phyloP scores from a whole-genome alignment of 306 rosid genomes.

The Casuarina glauca region DNA sequence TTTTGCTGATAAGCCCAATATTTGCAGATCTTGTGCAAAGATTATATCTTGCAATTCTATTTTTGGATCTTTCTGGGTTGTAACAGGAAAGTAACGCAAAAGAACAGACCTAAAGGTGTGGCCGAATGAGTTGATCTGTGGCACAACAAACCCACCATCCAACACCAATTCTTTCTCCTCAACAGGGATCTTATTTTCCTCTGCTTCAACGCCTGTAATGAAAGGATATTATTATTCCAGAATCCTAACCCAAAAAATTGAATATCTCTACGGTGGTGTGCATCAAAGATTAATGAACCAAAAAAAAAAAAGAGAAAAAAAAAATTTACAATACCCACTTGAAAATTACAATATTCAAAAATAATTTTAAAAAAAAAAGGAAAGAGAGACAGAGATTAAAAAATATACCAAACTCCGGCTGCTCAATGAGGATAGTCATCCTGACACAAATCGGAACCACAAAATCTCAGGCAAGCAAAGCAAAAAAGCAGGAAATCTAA shows the following conservation, averaged over 20 bases:
- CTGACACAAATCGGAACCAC: background rate
- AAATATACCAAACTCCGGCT: conserved; percentile 49
- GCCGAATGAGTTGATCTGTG: conserved; percentile 76
- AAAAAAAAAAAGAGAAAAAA: background rate
- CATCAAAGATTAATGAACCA: no score
- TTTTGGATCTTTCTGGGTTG: background rate
- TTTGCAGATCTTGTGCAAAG: no score
- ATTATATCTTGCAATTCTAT: background rate
- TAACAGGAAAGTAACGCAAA: background rate
- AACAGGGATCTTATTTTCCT: conserved; percentile 32
- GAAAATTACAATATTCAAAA: background rate
- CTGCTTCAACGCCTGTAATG: conserved; percentile 50
- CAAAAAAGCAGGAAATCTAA: background rate
- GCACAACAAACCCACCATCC: conserved; percentile 64
- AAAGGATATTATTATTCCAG: no score
- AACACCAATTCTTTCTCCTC: conserved; percentile 52
- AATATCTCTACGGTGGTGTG: no score
- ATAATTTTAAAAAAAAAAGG: background rate
- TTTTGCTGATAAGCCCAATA: background rate
- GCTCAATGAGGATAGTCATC: conserved; percentile 68
- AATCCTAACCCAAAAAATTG: no score
- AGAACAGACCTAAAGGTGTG: conserved; percentile 64
- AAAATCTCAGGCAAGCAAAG: conserved; percentile 4
- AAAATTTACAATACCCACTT: background rate
- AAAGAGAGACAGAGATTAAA: background rate